Evolutionary conservation across 2,329 filamentous ascomycete genomes (phyloP), one percentile per base, ranked within the genome.

Genomic region (Penicillium sp.): DNA sequence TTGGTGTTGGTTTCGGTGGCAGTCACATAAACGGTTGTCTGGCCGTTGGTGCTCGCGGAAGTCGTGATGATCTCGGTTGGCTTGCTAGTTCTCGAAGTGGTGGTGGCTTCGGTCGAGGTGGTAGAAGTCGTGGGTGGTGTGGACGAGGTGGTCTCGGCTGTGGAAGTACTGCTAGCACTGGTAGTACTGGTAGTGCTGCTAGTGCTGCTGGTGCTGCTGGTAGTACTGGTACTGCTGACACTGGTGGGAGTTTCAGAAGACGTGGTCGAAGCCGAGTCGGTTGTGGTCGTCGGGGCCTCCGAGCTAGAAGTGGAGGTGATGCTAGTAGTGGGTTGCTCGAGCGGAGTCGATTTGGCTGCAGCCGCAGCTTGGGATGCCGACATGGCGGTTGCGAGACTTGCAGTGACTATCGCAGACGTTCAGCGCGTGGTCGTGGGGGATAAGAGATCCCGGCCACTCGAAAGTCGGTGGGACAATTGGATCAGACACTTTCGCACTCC

Each of bases 71-170:
- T 23, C 12, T 13, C 18, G 15, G 5, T 3, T 12, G 29, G 10
- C 13, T 23, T 23, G 23, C 38, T 40, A 23, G 38, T 13, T 1
- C 12, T 24, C 42, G 42, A 50, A 49, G 54, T 53, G 24, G 64
- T 57, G 42, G 53, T 47, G 42, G 69, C 2, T 15, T 27, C 23
- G 5, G 38, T 15, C 13, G 38, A 24, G 12, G 12, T 40, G 38
- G 38, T 40, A 27, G 38, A 55, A 5, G 57, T 31, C 25, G 51
- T 39, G 9, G 62, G 41, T n/a, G 60, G 42, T 5, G 56, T 18
- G 15, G 49, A 46, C n/a, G 59, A 43, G 4, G 60, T 52, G 15
- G 62, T 31, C 15, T 51, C 44, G 3, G 58, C 50, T 12, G 63
- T 47, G 4, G 60, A 49, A 13, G 44, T 55, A 18, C 51, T 53